A percentile compares a stretch with the other conserved stretches of the same genome.
Evolutionary conservation across 176 grass and related monocot genomes (phyloP).

Genomic region (Oryza australiensis): DNA sequence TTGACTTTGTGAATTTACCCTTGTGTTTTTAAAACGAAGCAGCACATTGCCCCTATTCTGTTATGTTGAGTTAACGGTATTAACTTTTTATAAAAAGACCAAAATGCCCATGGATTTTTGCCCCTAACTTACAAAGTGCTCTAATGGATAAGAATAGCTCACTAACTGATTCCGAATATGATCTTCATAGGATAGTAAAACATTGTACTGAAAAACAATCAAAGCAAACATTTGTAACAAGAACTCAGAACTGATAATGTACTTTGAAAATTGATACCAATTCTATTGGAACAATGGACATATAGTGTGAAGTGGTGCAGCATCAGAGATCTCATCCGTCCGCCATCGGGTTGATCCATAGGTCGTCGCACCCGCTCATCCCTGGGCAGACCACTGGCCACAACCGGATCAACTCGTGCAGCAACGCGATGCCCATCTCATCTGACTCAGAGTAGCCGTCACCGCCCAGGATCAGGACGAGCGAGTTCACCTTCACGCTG

Average conservation of each 20-base stretch:
- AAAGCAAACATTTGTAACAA: conserved; percentile 14
- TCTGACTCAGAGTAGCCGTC: conserved; percentile 44
- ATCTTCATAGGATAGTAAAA: not conserved
- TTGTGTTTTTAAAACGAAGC: too few relatives aligned
- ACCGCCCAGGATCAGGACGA: conserved; percentile 55
- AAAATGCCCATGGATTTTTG: too few relatives aligned
- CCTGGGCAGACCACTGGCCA: conserved; percentile 62
- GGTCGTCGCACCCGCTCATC: conserved; percentile 56
- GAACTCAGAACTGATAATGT: conserved; percentile 7
- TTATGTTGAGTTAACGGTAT: too few relatives aligned
- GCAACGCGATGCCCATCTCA: conserved; percentile 33
- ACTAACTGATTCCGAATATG: conserved; percentile 19
- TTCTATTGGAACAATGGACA: conserved; percentile 3
- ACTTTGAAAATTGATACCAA: conserved; percentile 6
- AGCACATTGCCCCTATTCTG: too few relatives aligned
- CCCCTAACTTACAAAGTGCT: not conserved
- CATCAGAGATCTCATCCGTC: conserved; percentile 36
- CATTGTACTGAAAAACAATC: conserved; percentile 5
- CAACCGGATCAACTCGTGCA: conserved; percentile 27
- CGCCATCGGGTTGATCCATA: conserved; percentile 74
- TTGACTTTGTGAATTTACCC: too few relatives aligned
- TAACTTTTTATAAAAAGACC: too few relatives aligned
- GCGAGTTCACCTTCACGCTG: conserved; percentile 41
- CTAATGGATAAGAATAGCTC: not conserved
- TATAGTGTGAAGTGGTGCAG: not conserved